Evolutionary conservation across 176 grass and related monocot species (phyloP).

Genomic region (Musa itinerans): DNA sequence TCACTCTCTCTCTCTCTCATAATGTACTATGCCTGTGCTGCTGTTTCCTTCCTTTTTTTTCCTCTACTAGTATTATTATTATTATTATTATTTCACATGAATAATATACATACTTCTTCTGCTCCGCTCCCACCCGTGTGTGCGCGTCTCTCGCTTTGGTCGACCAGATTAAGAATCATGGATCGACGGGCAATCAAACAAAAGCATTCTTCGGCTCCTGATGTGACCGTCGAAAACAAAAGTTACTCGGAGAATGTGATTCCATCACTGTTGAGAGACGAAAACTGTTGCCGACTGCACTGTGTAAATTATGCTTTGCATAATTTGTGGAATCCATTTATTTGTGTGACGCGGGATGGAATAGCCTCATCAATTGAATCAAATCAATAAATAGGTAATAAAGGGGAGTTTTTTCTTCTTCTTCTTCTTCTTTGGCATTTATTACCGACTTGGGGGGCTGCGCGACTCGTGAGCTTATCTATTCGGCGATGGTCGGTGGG

Average conservation of each 20-base stretch:
- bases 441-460: neutral
- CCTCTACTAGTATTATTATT: neutral
- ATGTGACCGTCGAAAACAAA: neutral
- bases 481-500: neutral
- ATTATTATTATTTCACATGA: neutral
- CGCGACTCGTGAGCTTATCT: neutral
- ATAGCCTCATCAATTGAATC: neutral
- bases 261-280: too few relatives aligned
- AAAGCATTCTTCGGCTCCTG: neutral
- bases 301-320: too few relatives aligned
- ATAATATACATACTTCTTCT: neutral
- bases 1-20: neutral
- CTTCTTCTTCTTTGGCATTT: neutral
- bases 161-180: neutral
- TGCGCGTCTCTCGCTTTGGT: neutral
- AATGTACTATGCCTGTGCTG: slow-evolving; percentile 2
- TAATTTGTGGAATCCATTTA: too few relatives aligned
- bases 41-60: neutral
- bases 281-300: too few relatives aligned
- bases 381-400: neutral
- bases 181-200: neutral
- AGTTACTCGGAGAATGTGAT: neutral
- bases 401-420: neutral
- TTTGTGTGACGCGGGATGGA: neutral
- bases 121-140: neutral